phyloP scores from a whole-genome alignment of 352 stramenopile genomes.

The Phytophthora hybrid region DNA sequence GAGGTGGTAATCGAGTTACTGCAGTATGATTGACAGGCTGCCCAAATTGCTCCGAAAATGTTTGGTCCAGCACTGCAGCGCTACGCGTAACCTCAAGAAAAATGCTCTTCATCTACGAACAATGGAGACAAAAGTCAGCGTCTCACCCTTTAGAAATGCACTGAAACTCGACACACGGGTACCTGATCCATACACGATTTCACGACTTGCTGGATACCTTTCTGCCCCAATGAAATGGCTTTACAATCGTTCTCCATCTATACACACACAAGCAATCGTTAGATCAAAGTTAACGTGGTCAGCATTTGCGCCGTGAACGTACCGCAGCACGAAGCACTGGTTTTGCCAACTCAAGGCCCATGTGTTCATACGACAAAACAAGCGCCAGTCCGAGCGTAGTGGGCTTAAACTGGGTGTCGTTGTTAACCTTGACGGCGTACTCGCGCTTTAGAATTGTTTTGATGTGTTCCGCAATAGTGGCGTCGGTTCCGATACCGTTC shows the following conservation, averaged over 20 bases:
- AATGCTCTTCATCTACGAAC: slow-evolving; percentile 75
- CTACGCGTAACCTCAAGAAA: slow-evolving; percentile 80
- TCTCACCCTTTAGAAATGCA: not conserved
- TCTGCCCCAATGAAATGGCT: slow-evolving; percentile 81
- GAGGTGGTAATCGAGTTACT: slow-evolving; percentile 10
- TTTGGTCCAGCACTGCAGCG: slow-evolving; percentile 89
- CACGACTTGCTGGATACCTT: slow-evolving; percentile 81
- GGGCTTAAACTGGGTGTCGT: slow-evolving; percentile 93
- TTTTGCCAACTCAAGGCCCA: slow-evolving; percentile 97
- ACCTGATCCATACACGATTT: slow-evolving; percentile 90
- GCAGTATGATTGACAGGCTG: slow-evolving; percentile 36
- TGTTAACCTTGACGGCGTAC: slow-evolving; percentile 97
- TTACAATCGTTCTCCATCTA: slow-evolving; percentile 95
- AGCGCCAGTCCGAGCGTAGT: slow-evolving; percentile 92
- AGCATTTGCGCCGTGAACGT: slow-evolving; percentile 19
- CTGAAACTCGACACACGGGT: slow-evolving; percentile 24
- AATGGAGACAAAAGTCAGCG: slow-evolving; percentile 7
- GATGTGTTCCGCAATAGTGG: slow-evolving; percentile 98
- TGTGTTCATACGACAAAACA: slow-evolving; percentile 92
- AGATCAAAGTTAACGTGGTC: slow-evolving; percentile 7
- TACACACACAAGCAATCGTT: slow-evolving; percentile 14
- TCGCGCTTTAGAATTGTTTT: slow-evolving; percentile 98
- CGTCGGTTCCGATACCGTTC: slow-evolving; percentile 96
- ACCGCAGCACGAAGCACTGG: slow-evolving; percentile 92
- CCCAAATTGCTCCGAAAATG: slow-evolving; percentile 92